A percentile compares a stretch with the other conserved stretches of the same genome.
Conservation (phyloP, 768 basidiomycete genomes). For the Pholiota molesta region DNA sequence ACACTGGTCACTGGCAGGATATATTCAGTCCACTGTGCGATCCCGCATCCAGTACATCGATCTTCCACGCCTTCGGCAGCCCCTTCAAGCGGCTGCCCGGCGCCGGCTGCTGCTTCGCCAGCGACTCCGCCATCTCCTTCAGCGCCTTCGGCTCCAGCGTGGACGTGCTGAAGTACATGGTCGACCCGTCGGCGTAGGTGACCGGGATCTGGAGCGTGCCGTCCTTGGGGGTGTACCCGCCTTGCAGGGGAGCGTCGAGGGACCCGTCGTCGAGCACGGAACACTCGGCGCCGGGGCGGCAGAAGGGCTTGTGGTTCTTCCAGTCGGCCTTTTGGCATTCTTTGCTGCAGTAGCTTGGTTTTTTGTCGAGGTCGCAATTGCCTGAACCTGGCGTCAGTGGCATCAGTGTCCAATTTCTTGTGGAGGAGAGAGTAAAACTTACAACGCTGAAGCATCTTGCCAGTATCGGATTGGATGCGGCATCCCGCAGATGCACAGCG, state of each 20-base stretch:
- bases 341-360: conserved; percentile 32
- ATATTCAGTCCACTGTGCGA: too few species aligned
- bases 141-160: not conserved
- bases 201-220: not conserved
- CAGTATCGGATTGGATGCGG: conserved; percentile 27
- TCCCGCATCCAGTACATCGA: not conserved
- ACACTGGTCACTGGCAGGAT: not conserved
- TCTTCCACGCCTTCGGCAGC: not conserved
- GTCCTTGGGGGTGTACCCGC: not conserved
- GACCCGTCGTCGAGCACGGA: conserved; percentile 23
- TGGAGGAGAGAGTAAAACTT: not conserved
- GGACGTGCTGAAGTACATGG: not conserved
- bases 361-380: conserved; percentile 30
- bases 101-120: not conserved
- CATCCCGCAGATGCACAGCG: conserved; percentile 27
- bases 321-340: conserved; percentile 30
- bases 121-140: not conserved
- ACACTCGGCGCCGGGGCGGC: conserved; percentile 29
- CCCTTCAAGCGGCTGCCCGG: not conserved
- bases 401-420: not conserved
- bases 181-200: not conserved
- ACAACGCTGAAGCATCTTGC: conserved; percentile 24
- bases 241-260: not conserved
- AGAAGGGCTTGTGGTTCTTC: conserved; percentile 38
- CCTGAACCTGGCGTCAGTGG: conserved; percentile 22